phyloP scores from a whole-genome alignment of 2,329 filamentous ascomycete species.

The Gaeumannomyces tritici region DNA sequence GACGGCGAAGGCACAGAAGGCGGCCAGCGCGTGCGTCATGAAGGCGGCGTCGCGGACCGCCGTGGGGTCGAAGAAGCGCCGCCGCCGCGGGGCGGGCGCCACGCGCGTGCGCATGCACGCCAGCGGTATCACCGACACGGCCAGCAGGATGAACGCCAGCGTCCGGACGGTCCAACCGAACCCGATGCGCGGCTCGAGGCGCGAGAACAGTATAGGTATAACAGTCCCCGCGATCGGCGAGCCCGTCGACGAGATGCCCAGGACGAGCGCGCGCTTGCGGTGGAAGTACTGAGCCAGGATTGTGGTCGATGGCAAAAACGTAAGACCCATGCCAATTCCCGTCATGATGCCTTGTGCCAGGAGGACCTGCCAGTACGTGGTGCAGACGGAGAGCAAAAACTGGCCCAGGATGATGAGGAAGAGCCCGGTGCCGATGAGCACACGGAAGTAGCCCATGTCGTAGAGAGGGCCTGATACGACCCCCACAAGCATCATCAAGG shows the following conservation, averaged over 20 bases:
- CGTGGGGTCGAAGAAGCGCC: slow-evolving; percentile 18
- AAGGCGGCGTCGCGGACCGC: slow-evolving; percentile 29
- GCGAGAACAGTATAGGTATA: slow-evolving; percentile 33
- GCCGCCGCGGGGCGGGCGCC: not conserved
- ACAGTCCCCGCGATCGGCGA: slow-evolving; percentile 31
- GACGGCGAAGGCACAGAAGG: slow-evolving; percentile 31
- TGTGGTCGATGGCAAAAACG: slow-evolving; percentile 24
- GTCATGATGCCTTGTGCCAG: slow-evolving; percentile 28
- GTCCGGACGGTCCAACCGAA: slow-evolving; percentile 31
- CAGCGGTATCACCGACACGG: slow-evolving; percentile 24
- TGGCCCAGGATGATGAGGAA: slow-evolving; percentile 27
- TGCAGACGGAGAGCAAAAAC: slow-evolving; percentile 35
- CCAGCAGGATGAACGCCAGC: slow-evolving; percentile 41
- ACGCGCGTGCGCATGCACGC: slow-evolving; percentile 26
- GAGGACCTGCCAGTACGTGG: slow-evolving; percentile 31
- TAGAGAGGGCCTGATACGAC: slow-evolving; percentile 29
- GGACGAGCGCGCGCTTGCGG: slow-evolving; percentile 19
- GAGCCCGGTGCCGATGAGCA: slow-evolving; percentile 23
- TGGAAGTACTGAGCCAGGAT: slow-evolving; percentile 31
- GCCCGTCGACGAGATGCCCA: slow-evolving; percentile 22
- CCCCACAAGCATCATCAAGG: slow-evolving; percentile 29
- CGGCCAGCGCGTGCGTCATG: slow-evolving; percentile 23
- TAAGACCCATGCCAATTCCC: slow-evolving; percentile 24
- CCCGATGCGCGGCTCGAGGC: slow-evolving; percentile 17
- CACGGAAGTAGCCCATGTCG: slow-evolving; percentile 30